Base-by-base conservation (phyloP, 306 rosid species). In the Malus orientalis region DNA sequence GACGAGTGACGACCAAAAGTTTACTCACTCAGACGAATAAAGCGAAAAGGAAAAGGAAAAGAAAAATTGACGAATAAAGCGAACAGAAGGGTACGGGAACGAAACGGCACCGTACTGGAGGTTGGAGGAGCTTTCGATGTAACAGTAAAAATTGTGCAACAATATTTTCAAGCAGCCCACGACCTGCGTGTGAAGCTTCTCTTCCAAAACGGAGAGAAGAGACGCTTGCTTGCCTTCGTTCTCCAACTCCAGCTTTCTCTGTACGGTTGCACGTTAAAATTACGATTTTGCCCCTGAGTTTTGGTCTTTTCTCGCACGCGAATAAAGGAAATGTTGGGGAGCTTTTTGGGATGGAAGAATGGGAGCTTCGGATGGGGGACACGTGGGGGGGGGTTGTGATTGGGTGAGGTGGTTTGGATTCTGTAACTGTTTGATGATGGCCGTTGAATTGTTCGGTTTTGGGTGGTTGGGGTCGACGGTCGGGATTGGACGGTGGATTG, bases 131-230 rank as follows among this genome's bases (percentile, higher is more conserved):
- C 66, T 61, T 29, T 63, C 5, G 76, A 86, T 75, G 75, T 76
- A 88, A 88, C 89, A 87, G 91, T 85, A 59, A 49, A 82, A 78
- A 29, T 45, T 38, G 40, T 3, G 67, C 67, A 55, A 82, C 70
- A 75, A 69, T 55, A 51, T 36, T 3, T 51, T 15, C 20, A 55
- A 70, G 63, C 80, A 51, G 81, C 25, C 83, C 85, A 80, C 80
- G 86, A 84, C 84, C 89, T 51, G 6, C 12, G 45, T 9, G 29
- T n/a, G 68, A 64, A 76, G 54, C 51, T 51, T n/a, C 44, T 22
- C 71, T n/a, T 58, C n/a, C 5, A 53, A 71, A 70, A 49, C 16
- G 1, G 19, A 2, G 53, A 10, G 27, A 33, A 14, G 76, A 55
- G 63, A 45, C 25, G 20, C 8, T 51, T 49, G 19, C 54, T 51